Evolutionary conservation across 352 stramenopile genomes (phyloP).

Genomic region (Paralagenidium karlingii): DNA sequence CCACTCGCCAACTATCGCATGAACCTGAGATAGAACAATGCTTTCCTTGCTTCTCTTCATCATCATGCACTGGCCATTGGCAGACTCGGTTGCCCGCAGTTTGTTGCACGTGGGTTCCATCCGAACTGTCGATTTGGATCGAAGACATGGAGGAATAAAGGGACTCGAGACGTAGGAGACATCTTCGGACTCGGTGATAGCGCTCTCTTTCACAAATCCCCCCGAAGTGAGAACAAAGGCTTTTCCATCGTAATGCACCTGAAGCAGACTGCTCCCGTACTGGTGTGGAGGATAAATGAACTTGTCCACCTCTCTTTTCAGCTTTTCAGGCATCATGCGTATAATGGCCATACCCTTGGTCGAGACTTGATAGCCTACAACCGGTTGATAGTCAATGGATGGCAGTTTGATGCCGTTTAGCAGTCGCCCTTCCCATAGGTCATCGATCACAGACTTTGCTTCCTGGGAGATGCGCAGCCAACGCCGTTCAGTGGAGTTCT

Average conservation of each 20-base stretch:
- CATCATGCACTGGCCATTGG: slow-evolving; percentile 75
- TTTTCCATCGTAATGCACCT: slow-evolving; percentile 45
- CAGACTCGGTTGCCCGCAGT: slow-evolving; percentile 83
- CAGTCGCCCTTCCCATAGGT: slow-evolving; percentile 91
- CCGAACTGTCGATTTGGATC: slow-evolving; percentile 80
- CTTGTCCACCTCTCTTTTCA: slow-evolving; percentile 44
- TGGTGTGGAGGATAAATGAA: slow-evolving; percentile 30
- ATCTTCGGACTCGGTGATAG: slow-evolving; percentile 94
- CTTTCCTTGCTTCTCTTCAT: slow-evolving; percentile 89
- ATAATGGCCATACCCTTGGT: slow-evolving; percentile 81
- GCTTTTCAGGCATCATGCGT: slow-evolving; percentile 73
- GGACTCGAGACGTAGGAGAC: slow-evolving; percentile 96
- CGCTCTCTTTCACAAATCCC: slow-evolving; percentile 83
- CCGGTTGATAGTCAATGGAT: slow-evolving; percentile 87
- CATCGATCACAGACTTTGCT: slow-evolving; percentile 92
- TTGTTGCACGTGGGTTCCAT: slow-evolving; percentile 91
- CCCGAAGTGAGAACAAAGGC: slow-evolving; percentile 56
- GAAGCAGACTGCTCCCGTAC: slow-evolving; percentile 12
- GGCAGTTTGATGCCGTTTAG: slow-evolving; percentile 91
- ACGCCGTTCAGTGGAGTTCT: slow-evolving; percentile 49
- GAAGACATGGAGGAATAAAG: slow-evolving; percentile 93
- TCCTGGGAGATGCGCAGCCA: slow-evolving; percentile 93
- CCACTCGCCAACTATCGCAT: slow-evolving; percentile 94
- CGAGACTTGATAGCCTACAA: slow-evolving; percentile 93
- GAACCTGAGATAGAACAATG: slow-evolving; percentile 93